Evolutionary conservation across 176 grass and related monocot species (phyloP).

Genomic region (Elymus sibiricus): DNA sequence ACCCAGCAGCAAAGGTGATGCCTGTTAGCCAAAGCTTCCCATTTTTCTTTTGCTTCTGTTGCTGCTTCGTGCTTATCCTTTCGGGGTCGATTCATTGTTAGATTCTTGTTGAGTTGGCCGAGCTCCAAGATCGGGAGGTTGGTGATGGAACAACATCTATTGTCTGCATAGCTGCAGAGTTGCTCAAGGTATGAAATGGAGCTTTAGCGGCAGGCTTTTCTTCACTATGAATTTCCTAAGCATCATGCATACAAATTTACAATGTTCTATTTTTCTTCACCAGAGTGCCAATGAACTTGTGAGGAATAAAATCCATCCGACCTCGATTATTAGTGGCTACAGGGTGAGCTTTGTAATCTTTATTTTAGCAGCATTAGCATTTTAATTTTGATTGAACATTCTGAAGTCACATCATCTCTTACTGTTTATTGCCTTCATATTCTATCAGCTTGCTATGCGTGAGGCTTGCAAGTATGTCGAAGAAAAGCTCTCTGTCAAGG

Average conservation of each 20-base stretch:
- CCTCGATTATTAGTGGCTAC: conserved; percentile 91
- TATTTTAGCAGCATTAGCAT: not conserved
- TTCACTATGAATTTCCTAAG: not conserved
- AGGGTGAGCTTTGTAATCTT: conserved; percentile 50
- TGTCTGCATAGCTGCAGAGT: conserved; percentile 77
- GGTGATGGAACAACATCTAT: conserved; percentile 94
- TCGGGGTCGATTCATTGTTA: conserved; percentile 27
- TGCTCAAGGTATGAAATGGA: conserved; percentile 68
- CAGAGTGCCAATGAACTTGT: conserved; percentile 89
- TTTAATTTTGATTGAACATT: conserved; percentile 19
- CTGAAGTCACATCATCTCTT: not conserved
- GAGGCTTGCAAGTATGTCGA: conserved; percentile 97
- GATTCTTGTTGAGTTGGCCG: conserved; percentile 97
- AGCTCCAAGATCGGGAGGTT: conserved; percentile 95
- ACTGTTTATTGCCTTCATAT: conserved; percentile 9
- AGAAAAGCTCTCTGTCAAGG: conserved; percentile 82
- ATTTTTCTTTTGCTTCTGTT: not conserved
- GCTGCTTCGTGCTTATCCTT: not conserved
- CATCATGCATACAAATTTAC: not conserved
- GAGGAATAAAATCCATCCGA: conserved; percentile 95
- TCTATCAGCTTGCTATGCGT: conserved; percentile 88
- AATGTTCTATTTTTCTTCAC: conserved; percentile 10
- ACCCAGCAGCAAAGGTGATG: conserved; percentile 83
- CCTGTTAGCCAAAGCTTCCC: not conserved
- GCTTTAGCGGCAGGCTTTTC: not conserved